These are phyloP conservation scores for Lecanoromycetidae sp. DNA, from an alignment of 2,329 filamentous ascomycete species.

Conservation along the genomic window DNA sequence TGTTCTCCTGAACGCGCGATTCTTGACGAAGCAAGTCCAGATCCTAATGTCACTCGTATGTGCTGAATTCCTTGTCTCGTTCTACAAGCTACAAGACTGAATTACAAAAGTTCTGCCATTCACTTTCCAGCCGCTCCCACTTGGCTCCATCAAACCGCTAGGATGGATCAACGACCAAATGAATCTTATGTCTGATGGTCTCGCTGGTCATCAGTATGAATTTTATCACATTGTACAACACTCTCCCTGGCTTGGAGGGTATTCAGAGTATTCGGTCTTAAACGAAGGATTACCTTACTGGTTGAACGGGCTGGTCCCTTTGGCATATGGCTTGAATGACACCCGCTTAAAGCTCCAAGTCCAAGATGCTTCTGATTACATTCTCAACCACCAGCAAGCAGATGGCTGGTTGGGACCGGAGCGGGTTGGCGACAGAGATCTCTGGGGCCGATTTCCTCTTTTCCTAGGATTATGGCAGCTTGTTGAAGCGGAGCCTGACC, in stretches of 20 bases:
- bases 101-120: conserved; percentile 26
- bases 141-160: conserved; percentile 39
- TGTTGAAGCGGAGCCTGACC: conserved; percentile 37
- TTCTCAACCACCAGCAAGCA: conserved; percentile 35
- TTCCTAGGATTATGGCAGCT: conserved; percentile 38
- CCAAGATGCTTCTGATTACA: conserved; percentile 33
- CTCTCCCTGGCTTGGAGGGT: conserved; percentile 41
- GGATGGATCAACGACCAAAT: conserved; percentile 44
- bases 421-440: conserved; percentile 30
- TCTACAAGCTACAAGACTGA: neutral
- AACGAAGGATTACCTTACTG: conserved; percentile 48
- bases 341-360: conserved; percentile 40
- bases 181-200: conserved; percentile 36
- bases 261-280: conserved; percentile 40
- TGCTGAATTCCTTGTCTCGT: neutral
- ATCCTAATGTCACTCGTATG: neutral
- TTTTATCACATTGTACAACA: conserved; percentile 45
- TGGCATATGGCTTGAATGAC: conserved; percentile 42
- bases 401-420: conserved; percentile 50
- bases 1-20: neutral
- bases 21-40: neutral
- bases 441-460: conserved; percentile 44
- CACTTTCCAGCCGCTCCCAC: conserved; percentile 31
- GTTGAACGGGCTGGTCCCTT: conserved; percentile 46
- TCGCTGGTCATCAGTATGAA: conserved; percentile 42